Percentiles rank a stretch among this genome's conserved stretches.
phyloP scores from a whole-genome alignment of 202 grass and related monocot genomes.

The Carex arenaria region DNA sequence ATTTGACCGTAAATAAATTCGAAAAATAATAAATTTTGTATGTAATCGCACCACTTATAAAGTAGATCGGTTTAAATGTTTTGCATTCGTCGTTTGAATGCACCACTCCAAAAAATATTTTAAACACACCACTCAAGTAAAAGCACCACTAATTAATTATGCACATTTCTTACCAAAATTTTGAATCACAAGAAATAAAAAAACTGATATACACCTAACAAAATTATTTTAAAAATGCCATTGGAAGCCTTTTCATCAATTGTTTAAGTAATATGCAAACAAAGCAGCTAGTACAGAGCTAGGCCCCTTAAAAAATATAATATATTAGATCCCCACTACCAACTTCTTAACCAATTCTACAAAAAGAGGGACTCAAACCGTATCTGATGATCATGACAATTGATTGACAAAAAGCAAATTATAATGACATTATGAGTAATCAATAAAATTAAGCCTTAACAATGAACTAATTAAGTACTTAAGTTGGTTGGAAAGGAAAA shows the following conservation, averaged over 20 bases:
- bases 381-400: background rate
- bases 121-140: too few species aligned
- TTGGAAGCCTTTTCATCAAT: background rate
- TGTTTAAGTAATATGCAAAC: background rate
- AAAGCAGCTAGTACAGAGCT: background rate
- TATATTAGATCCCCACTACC: background rate
- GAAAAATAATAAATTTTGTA: too few species aligned
- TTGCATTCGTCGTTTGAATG: too few species aligned
- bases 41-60: too few species aligned
- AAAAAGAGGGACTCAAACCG: background rate
- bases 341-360: conserved; percentile 13
- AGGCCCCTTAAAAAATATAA: background rate
- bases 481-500: conserved; percentile 6
- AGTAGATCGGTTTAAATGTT: too few species aligned
- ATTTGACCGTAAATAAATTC: too few species aligned
- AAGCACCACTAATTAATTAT: background rate
- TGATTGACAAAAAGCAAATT: conserved; percentile 20
- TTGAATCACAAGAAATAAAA: background rate
- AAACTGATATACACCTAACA: background rate
- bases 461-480: background rate
- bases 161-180: background rate
- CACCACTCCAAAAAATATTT: too few species aligned
- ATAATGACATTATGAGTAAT: conserved; percentile 12
- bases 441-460: background rate
- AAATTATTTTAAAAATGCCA: background rate